Percentiles rank a stretch among this genome's conserved stretches.
These are phyloP conservation scores for Podosphaera fusca DNA, from an alignment of 2,329 filamentous ascomycete species.

Conservation along the genomic window DNA sequence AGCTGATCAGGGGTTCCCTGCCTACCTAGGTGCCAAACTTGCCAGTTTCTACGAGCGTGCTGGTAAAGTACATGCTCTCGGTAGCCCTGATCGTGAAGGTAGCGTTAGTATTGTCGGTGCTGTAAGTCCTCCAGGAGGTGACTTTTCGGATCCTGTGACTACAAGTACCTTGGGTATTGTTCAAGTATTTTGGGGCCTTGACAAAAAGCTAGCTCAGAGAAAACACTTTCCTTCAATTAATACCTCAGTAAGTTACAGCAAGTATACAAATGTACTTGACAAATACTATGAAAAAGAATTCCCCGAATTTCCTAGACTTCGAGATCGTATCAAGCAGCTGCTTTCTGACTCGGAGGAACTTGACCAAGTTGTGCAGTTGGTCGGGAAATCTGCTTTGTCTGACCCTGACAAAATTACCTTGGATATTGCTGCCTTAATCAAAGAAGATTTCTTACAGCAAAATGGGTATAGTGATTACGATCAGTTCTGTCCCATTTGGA, in stretches of 20 bases:
- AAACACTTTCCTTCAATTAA: conserved; percentile 99
- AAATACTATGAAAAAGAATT: conserved; percentile 86
- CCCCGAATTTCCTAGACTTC: conserved; percentile 79
- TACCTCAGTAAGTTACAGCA: conserved; percentile 83
- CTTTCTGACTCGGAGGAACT: conserved; percentile 89
- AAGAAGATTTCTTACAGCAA: conserved; percentile 97
- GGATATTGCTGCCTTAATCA: conserved; percentile 73
- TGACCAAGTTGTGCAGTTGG: conserved; percentile 94
- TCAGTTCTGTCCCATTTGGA: conserved; percentile 98
- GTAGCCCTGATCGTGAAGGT: conserved; percentile 69
- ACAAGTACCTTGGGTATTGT: conserved; percentile 86
- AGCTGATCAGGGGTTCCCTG: conserved; percentile 97
- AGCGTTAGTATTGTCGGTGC: conserved; percentile 96
- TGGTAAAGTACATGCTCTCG: conserved; percentile 63
- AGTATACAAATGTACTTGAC: conserved; percentile 76
- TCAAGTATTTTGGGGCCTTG: conserved; percentile 98
- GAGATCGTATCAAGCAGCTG: conserved; percentile 82
- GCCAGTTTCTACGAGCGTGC: conserved; percentile 99
- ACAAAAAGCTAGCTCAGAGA: conserved; percentile 97
- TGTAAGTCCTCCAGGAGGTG: conserved; percentile 90
- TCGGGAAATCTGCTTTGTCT: conserved; percentile 88
- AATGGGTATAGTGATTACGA: conserved; percentile 99
- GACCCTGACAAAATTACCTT: conserved; percentile 97
- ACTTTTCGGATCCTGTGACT: conserved; percentile 97
- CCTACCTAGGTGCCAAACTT: conserved; percentile 87